These are phyloP conservation scores for Populus ilicifolia DNA, from an alignment of 345 rosid genomes.

Conservation along the genomic window DNA sequence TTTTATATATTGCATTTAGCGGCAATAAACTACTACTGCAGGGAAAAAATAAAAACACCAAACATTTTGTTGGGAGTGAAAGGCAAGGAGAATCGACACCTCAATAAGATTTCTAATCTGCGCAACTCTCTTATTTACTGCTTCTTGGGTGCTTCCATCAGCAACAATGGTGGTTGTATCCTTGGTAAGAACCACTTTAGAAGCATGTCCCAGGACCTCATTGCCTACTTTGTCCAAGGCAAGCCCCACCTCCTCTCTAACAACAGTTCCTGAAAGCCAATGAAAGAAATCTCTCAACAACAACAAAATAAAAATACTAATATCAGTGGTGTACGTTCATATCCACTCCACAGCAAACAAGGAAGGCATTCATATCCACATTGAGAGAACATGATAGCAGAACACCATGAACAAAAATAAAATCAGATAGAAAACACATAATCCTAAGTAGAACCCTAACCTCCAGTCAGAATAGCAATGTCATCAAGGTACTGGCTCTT, in stretches of 20 bases:
- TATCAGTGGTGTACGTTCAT: neutral
- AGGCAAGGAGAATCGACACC: conserved; percentile 27
- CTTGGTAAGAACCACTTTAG: conserved; percentile 94
- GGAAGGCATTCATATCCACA: neutral
- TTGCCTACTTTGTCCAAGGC: conserved; percentile 86
- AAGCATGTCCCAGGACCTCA: conserved; percentile 85
- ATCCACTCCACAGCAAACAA: neutral
- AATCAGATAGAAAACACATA: neutral
- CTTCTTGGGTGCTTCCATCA: conserved; percentile 98
- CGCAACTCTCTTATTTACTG: conserved; percentile 79
- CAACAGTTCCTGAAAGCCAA: conserved; percentile 62
- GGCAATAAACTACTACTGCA: neutral
- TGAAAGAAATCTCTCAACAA: neutral
- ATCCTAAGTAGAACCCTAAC: conserved; percentile 21
- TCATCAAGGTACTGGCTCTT: conserved; percentile 97
- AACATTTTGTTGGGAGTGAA: too few relatives aligned
- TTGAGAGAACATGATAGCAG: neutral
- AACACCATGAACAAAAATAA: neutral
- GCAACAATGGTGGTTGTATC: conserved; percentile 88
- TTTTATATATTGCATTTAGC: neutral
- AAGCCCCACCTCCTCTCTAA: conserved; percentile 94
- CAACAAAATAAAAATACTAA: neutral
- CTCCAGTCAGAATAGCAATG: conserved; percentile 92
- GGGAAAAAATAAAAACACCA: neutral
- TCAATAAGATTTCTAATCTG: conserved; percentile 90